Evolutionary conservation across 371 early-diverging fungal species (phyloP).

Genomic region (Mucor piriformis): DNA sequence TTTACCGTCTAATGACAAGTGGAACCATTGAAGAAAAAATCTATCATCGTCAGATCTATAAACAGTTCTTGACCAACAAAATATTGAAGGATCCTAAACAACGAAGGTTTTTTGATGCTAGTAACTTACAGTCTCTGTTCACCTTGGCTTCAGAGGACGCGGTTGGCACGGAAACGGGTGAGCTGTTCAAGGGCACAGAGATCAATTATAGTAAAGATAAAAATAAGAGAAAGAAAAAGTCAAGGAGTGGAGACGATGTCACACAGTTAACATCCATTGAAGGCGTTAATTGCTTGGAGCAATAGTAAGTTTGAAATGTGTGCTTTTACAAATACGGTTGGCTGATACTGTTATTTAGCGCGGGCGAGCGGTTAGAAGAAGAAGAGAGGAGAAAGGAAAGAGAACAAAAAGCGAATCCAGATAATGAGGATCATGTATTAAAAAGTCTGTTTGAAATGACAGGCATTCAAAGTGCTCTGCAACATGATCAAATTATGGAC

Average conservation of each 20-base stretch:
- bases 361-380: constrained; percentile 27
- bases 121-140: constrained; percentile 84
- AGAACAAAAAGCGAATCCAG: too few species aligned
- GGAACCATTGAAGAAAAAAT: constrained; percentile 99
- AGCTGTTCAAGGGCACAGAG: constrained; percentile 67
- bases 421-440: constrained; percentile 60
- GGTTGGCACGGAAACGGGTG: constrained; percentile 68
- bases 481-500: constrained; percentile 87
- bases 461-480: constrained; percentile 83
- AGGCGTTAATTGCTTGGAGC: constrained; percentile 60
- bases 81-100: constrained; percentile 94
- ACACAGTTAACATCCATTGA: constrained; percentile 45
- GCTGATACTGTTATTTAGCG: not conserved
- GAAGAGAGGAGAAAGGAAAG: constrained; percentile 22
- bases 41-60: constrained; percentile 97
- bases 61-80: constrained; percentile 94
- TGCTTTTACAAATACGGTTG: not conserved
- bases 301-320: constrained; percentile 47
- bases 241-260: constrained; percentile 34
- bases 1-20: constrained; percentile 96
- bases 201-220: constrained; percentile 35
- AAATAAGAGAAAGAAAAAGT: constrained; percentile 32
- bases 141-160: constrained; percentile 69
- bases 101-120: constrained; percentile 83
- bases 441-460: constrained; percentile 77